Conservation (phyloP, 306 rosid species). For the Cucumis melo region DNA sequence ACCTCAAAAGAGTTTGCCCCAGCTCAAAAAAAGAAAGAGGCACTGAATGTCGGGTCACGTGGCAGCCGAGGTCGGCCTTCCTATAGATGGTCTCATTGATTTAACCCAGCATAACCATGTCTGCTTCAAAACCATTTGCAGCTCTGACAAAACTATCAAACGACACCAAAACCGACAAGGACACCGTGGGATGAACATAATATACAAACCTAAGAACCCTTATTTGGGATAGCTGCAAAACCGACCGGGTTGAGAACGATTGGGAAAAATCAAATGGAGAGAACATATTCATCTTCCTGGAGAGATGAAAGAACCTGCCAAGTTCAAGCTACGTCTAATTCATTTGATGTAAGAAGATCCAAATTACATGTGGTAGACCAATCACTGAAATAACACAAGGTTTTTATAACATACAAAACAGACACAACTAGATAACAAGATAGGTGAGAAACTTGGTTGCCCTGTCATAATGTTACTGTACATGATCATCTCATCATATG, state of each 20-base stretch:
- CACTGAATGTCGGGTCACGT: background rate
- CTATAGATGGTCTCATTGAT: background rate
- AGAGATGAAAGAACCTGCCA: background rate
- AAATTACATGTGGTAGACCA: conserved; percentile 4
- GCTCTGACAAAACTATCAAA: background rate
- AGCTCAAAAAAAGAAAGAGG: background rate
- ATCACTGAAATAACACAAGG: background rate
- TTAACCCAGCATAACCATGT: background rate
- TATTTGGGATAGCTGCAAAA: background rate
- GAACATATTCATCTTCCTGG: background rate
- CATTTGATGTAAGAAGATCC: conserved; percentile 1
- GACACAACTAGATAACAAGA: background rate
- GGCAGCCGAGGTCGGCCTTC: background rate
- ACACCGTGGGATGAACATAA: background rate
- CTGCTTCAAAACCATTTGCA: background rate
- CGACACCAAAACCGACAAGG: background rate
- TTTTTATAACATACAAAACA: background rate
- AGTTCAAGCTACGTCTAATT: background rate
- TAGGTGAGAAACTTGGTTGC: conserved; percentile 1
- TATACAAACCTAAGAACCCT: background rate
- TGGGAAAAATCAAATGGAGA: background rate
- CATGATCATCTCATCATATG: conserved; percentile 3
- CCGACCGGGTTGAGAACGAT: background rate
- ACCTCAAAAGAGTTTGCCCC: background rate
- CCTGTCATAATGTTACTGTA: conserved; percentile 1